These are phyloP conservation scores for Nissolia schottii DNA, from an alignment of 306 rosid species.

Conservation along the genomic window DNA sequence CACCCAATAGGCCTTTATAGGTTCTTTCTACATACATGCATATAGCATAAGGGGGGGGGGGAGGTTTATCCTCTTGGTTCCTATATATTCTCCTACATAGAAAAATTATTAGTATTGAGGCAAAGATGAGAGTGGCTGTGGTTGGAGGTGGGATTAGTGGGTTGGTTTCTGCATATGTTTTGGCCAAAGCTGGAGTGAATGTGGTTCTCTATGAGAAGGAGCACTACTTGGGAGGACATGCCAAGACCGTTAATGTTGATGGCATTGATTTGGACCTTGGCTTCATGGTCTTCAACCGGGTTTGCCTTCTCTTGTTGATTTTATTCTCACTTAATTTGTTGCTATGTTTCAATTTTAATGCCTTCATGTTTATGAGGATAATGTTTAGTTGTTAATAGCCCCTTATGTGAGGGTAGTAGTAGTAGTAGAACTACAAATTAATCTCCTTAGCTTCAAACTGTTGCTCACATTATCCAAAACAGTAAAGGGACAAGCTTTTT, in stretches of 20 bases:
- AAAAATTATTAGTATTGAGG: not conserved
- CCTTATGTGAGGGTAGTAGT: no score
- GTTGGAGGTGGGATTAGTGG: slow-evolving; percentile 79
- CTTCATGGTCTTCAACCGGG: slow-evolving; percentile 88
- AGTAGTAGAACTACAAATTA: not conserved
- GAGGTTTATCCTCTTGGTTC: not conserved
- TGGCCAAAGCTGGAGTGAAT: slow-evolving; percentile 43
- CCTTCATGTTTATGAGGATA: not conserved
- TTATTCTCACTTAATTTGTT: not conserved
- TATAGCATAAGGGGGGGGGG: not conserved
- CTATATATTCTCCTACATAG: not conserved
- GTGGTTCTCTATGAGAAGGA: slow-evolving; percentile 69
- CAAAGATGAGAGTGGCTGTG: slow-evolving; percentile 68
- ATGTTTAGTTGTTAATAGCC: not conserved
- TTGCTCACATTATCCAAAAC: slow-evolving; percentile 19
- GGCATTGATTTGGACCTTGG: slow-evolving; percentile 75
- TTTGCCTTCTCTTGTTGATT: not conserved
- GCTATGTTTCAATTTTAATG: not conserved
- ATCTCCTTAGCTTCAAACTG: not conserved
- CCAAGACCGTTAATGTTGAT: slow-evolving; percentile 49
- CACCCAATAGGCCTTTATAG: not conserved
- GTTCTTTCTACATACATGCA: not conserved
- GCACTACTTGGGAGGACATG: slow-evolving; percentile 68
- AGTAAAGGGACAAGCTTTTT: not conserved
- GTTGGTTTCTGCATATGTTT: slow-evolving; percentile 47